phyloP scores from a whole-genome alignment of 345 rosid genomes.

The Syzygium oleosum region DNA sequence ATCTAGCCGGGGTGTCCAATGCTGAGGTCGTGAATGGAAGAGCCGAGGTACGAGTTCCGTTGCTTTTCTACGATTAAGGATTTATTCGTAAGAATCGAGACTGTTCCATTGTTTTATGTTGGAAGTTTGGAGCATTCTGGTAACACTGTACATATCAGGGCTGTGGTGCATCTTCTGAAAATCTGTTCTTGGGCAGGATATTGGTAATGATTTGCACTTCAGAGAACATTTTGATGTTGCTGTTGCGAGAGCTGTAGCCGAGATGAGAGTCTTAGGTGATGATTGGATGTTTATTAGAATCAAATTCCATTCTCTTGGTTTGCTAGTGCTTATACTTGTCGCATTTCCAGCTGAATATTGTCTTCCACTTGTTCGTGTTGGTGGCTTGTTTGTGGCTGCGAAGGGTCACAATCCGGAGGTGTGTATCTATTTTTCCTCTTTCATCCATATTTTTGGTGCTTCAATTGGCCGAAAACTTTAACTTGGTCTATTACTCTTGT shows the following conservation, averaged over 20 bases:
- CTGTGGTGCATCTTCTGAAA: background rate
- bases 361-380: constrained; percentile 87
- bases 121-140: background rate
- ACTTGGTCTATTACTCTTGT: background rate
- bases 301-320: background rate
- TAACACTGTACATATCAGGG: background rate
- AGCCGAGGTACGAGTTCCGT: constrained; percentile 59
- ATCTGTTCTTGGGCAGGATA: constrained; percentile 51
- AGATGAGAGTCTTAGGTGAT: constrained; percentile 84
- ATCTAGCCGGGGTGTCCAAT: constrained; percentile 53
- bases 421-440: background rate
- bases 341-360: constrained; percentile 75
- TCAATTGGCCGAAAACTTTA: background rate
- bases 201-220: constrained; percentile 46
- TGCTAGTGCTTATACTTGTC: background rate
- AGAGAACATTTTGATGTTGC: constrained; percentile 89
- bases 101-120: accelerated
- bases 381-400: constrained; percentile 92
- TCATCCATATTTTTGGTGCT: background rate
- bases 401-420: constrained; percentile 96
- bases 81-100: background rate
- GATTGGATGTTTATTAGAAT: background rate
- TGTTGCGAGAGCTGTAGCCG: constrained; percentile 95
- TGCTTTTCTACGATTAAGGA: background rate
- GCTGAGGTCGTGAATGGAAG: constrained; percentile 70